These are phyloP conservation scores for Xylaria multiplex DNA, from an alignment of 2,329 filamentous ascomycete species.

Conservation along the genomic window DNA sequence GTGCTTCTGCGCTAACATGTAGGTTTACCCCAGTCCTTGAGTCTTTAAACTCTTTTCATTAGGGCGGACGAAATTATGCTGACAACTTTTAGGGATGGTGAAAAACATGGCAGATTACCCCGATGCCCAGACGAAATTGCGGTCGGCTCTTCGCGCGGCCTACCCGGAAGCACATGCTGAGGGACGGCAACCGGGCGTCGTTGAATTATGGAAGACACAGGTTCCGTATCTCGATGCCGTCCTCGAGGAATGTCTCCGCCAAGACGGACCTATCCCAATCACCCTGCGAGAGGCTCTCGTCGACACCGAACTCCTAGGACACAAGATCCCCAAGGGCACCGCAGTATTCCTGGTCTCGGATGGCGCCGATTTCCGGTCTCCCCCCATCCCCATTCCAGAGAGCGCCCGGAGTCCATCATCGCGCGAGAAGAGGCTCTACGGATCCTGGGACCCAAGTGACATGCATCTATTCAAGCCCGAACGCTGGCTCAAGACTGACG, in stretches of 20 bases:
- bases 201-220: slow-evolving; percentile 32
- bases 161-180: slow-evolving; percentile 29
- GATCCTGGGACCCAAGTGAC: slow-evolving; percentile 67
- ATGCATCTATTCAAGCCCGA: slow-evolving; percentile 53
- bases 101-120: slow-evolving; percentile 37
- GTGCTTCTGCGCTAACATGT: slow-evolving; percentile 35
- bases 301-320: slow-evolving; percentile 72
- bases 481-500: slow-evolving; percentile 39
- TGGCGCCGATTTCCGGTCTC: slow-evolving; percentile 59
- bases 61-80: not conserved
- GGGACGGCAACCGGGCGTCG: slow-evolving; percentile 30
- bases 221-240: slow-evolving; percentile 84
- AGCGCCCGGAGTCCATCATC: slow-evolving; percentile 60
- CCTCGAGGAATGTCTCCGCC: slow-evolving; percentile 79
- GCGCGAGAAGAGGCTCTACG: slow-evolving; percentile 63
- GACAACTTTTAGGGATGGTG: slow-evolving; percentile 31
- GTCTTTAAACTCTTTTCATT: not conserved
- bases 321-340: slow-evolving; percentile 76
- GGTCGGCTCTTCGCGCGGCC: slow-evolving; percentile 30
- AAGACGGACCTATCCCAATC: slow-evolving; percentile 75
- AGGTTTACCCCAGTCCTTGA: not conserved
- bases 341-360: slow-evolving; percentile 58
- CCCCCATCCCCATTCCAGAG: slow-evolving; percentile 57
- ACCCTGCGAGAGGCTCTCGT: slow-evolving; percentile 73
- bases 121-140: slow-evolving; percentile 32